Percentiles rank a stretch among this genome's conserved stretches.
Conservation (phyloP, 2,329 filamentous ascomycete genomes). For the Trichoderma arundinaceum region DNA sequence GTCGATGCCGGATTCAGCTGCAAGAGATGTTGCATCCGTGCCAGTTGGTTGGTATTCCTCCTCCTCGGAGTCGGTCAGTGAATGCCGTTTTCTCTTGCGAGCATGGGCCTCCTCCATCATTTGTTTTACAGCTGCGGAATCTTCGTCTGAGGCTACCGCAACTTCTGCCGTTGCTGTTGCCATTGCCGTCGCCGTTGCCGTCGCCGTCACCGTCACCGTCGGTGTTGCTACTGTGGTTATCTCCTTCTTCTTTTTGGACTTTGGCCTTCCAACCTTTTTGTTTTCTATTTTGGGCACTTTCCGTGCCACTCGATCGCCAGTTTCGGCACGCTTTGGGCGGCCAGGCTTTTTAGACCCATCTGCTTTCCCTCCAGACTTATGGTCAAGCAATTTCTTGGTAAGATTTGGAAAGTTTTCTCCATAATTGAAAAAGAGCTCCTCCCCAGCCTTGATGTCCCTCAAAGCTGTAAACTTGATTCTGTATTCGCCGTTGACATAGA, state of each 20-base stretch:
- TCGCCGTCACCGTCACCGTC: conserved; percentile 28
- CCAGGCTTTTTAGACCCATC: conserved; percentile 37
- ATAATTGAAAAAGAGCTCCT: conserved; percentile 84
- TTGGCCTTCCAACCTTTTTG: conserved; percentile 37
- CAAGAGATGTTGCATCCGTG: conserved; percentile 36
- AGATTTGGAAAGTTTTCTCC: conserved; percentile 70
- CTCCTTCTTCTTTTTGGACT: conserved; percentile 30
- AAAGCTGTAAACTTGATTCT: conserved; percentile 76
- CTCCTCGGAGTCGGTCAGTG: conserved; percentile 40
- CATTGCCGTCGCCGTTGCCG: conserved; percentile 2
- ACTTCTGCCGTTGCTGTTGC: neutral
- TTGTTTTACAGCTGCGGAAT: conserved; percentile 2
- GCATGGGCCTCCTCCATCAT: conserved; percentile 19
- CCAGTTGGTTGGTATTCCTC: conserved; percentile 41
- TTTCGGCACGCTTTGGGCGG: conserved; percentile 34
- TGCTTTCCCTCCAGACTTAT: conserved; percentile 45
- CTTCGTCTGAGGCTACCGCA: conserved; percentile 23
- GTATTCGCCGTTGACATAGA: conserved; percentile 76
- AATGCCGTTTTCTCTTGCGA: conserved; percentile 42
- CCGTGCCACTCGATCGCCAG: conserved; percentile 35
- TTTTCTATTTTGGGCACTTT: conserved; percentile 36
- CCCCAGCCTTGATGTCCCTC: conserved; percentile 69
- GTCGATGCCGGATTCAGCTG: conserved; percentile 37
- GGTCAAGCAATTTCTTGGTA: conserved; percentile 51
- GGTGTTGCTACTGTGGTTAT: conserved; percentile 20